These are phyloP conservation scores for Prunus fruticosa DNA, from an alignment of 306 rosid genomes.

Conservation along the genomic window DNA sequence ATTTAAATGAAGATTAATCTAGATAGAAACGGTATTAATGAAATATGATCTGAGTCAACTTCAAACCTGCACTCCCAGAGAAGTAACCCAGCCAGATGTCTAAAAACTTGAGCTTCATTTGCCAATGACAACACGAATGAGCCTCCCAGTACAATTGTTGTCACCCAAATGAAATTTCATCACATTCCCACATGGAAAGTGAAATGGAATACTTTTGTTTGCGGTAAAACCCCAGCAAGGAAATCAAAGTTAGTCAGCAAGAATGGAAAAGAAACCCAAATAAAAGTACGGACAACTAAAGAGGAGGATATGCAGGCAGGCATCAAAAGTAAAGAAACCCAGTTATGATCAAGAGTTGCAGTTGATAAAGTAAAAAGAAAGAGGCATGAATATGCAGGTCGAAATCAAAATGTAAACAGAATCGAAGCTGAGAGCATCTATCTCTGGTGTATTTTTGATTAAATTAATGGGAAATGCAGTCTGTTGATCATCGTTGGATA, in stretches of 20 bases:
- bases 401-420: slow-evolving; percentile 38
- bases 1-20: slow-evolving; percentile 14
- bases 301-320: slow-evolving; percentile 5
- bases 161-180: slow-evolving; percentile 33
- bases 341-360: slow-evolving; percentile 28
- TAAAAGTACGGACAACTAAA: neutral
- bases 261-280: slow-evolving; percentile 18
- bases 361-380: slow-evolving; percentile 11
- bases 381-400: slow-evolving; percentile 20
- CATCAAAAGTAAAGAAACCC: slow-evolving; percentile 16
- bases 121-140: slow-evolving; percentile 39
- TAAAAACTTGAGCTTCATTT: slow-evolving; percentile 60
- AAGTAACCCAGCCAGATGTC: slow-evolving; percentile 52
- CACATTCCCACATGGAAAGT: slow-evolving; percentile 42
- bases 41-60: slow-evolving; percentile 7
- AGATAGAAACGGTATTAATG: neutral
- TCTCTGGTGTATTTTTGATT: slow-evolving; percentile 32
- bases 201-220: slow-evolving; percentile 16
- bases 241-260: slow-evolving; percentile 17
- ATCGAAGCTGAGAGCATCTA: slow-evolving; percentile 34
- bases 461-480: slow-evolving; percentile 32
- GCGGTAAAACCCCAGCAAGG: slow-evolving; percentile 18
- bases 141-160: slow-evolving; percentile 33
- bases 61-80: slow-evolving; percentile 34
- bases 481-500: slow-evolving; percentile 47